Base-by-base conservation (phyloP, 1,139 yeast genomes). In the Candida mesenterica region DNA sequence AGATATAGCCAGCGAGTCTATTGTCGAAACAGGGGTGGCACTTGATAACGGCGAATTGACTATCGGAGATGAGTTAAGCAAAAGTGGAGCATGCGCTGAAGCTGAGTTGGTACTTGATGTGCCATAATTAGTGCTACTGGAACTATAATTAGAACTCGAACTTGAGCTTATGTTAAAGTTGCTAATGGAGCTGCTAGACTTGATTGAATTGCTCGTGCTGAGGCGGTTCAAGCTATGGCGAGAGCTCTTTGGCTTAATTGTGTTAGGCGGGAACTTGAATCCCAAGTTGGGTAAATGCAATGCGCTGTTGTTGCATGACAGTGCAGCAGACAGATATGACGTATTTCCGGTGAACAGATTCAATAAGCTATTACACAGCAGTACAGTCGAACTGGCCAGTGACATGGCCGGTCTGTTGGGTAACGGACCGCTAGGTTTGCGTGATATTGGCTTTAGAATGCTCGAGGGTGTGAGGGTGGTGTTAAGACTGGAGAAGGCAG, bases 21-120 rank as follows among this genome's bases (percentile, higher is more conserved):
- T 43, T 8, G 61, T 55, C 3, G 65, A 53, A 14, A 56, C 48
- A 1, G 68, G 68, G 1, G 66, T 62, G 16, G 57, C 59, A 5
- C 57, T 10, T 15, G 66, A 56, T 30, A 65, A 51, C 13, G 73
- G 72, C 12, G 70, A 63, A 42, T 66, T 57, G 18, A 62, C 49
- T 20, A 55, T 48, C 8, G 70, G 71, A 1, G 68, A 61, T 17
- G 69, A 55, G 27, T 33, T 38, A 20, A 43, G 38, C 17, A 31
- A 24, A 24, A 39, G 32, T 4, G 48, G 46, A 5, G n/a, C n/a
- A n/a, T n/a, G n/a, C n/a, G n/a, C n/a, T n/a, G n/a, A n/a, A n/a
- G 51, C 35, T 20, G 42, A 31, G 6, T 19, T 9, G 22, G 22
- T 6, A 9, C 9, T 19, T 19, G 22, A 19, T 9, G 22, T 19